Base-by-base conservation (phyloP, 495 filamentous ascomycete species). In the Chlorociboria aeruginascens region DNA sequence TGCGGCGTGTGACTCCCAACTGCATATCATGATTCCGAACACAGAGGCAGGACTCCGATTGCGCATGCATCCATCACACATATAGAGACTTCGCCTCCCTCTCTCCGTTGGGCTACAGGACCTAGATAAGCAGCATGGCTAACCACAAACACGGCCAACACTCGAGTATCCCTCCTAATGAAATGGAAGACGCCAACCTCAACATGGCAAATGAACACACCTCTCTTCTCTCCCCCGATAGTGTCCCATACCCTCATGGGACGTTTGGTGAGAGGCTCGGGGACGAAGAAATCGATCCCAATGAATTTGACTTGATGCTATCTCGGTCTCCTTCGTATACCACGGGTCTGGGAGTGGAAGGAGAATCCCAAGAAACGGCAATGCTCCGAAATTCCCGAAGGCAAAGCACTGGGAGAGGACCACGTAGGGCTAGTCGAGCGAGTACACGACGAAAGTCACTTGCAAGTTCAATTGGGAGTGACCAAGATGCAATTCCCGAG, bases 241-340 rank as follows among this genome's bases (percentile, higher is more conserved):
- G 14, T 8, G 16, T 7, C 9, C 17, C 37, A 11, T 46, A 45
- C 7, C 14, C 36, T 40, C 48, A 52, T 40, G 46, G 42, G 3
- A 35, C 51, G 8, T 13, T 28, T n/a, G 36, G 44, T 13, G 40
- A 43, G 8, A 17, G 31, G 28, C 58, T 46, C n/a, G 54, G 56
- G 4, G 52, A 35, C 34, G 45, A 33, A 1, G 57, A 63, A 8
- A 55, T 68, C 9, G 63, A 64, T 43, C 55, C 63, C 40, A 67
- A 69, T 47, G 60, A 66, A 40, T 65, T 69, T 43, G 66, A 69
- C 40, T n/a, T 66, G 32, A 30, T 69, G 32, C 48, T 71, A 10
- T 63, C 66, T 0, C 57, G 65, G 42, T 67, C 67, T 28, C 52
- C 63, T n/a, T 61, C 58, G 7, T 60, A 50, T 13, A 50, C 57